Percentiles rank a stretch among this genome's conserved stretches.
Conservation (phyloP, 305 asterid genomes). For the Solanum hybrid region DNA sequence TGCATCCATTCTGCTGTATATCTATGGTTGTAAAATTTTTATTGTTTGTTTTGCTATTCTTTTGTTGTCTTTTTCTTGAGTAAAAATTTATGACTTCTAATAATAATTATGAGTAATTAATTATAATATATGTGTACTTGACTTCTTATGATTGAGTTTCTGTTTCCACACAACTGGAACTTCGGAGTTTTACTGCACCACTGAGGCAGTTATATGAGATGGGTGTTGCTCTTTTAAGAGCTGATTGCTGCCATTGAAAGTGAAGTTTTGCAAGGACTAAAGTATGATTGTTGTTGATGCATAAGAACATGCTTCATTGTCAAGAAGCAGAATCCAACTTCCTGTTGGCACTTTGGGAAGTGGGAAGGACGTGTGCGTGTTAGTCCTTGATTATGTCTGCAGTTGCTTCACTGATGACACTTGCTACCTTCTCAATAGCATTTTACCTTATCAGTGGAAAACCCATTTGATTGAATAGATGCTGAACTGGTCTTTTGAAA, state of each 20-base stretch:
- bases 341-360: background rate
- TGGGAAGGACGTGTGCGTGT: background rate
- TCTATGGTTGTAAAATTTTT: background rate
- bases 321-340: constrained; percentile 2
- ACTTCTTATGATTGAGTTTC: background rate
- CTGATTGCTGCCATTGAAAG: background rate
- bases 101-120: background rate
- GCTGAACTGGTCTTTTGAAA: background rate
- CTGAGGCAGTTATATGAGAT: background rate
- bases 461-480: background rate
- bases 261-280: background rate
- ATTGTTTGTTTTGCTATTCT: background rate
- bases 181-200: background rate
- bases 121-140: background rate
- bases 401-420: background rate
- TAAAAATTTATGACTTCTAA: background rate
- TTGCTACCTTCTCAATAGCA: constrained; percentile 1
- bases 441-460: background rate
- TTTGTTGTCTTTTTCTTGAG: background rate
- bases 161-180: background rate
- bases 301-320: background rate
- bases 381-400: background rate
- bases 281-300: background rate
- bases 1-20: background rate
- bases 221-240: background rate